These are phyloP conservation scores for Cyclospora cayetanensis DNA, from an alignment of 169 alveolate species.

Conservation along the genomic window DNA sequence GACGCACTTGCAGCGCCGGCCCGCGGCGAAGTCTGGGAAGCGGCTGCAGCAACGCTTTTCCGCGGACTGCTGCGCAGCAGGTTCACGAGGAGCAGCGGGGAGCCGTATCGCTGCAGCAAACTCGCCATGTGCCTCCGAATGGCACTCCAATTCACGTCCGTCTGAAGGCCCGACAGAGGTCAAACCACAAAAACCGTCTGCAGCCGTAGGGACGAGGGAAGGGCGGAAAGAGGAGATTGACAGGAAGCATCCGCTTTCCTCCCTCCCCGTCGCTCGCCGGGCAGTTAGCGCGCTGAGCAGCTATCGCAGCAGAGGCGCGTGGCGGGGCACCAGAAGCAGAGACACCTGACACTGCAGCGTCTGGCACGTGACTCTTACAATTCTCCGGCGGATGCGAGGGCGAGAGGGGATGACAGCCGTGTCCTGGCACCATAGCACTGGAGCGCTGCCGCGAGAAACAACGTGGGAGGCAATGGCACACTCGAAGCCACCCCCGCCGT, in stretches of 20 bases:
- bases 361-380: neutral
- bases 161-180: neutral
- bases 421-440: slow-evolving; percentile 28
- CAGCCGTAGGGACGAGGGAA: neutral
- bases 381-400: slow-evolving; percentile 23
- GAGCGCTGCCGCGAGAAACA: slow-evolving; percentile 30
- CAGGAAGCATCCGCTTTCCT: neutral
- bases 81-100: slow-evolving; percentile 10
- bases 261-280: neutral
- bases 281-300: neutral
- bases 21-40: neutral
- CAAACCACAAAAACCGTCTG: too few species aligned
- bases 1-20: neutral
- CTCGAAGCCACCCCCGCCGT: neutral
- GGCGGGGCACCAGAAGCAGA: neutral
- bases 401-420: slow-evolving; percentile 17
- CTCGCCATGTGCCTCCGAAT: slow-evolving; percentile 8
- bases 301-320: neutral
- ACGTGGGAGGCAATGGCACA: neutral
- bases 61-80: neutral
- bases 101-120: slow-evolving; percentile 38
- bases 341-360: neutral
- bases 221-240: neutral
- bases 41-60: neutral
- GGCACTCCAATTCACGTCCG: slow-evolving; percentile 35